phyloP scores from a whole-genome alignment of 1,284 basidiomycete genomes.

The Sanghuangporus sanghuang region DNA sequence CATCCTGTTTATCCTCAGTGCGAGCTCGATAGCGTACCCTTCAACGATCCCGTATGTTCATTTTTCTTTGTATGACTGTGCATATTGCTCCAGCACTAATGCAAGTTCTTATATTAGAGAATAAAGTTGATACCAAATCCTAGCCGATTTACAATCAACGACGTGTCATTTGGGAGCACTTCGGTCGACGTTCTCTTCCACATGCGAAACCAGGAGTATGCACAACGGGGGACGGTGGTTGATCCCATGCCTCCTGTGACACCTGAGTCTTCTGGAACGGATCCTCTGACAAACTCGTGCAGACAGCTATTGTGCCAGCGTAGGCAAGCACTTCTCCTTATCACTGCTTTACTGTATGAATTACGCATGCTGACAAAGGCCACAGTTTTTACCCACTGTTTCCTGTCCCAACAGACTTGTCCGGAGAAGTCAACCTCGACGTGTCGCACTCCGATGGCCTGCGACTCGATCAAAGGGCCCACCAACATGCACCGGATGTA shows the following conservation, averaged over 20 bases:
- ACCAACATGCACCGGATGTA: slow-evolving; percentile 66
- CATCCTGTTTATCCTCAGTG: slow-evolving; percentile 89
- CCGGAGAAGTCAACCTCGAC: slow-evolving; percentile 82
- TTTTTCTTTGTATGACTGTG: background rate
- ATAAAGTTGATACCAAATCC: slow-evolving; percentile 87
- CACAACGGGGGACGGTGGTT: slow-evolving; percentile 65
- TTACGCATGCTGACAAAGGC: background rate
- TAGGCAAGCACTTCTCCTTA: slow-evolving; percentile 44
- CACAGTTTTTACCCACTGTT: slow-evolving; percentile 92
- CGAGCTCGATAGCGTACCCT: slow-evolving; percentile 48
- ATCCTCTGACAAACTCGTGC: slow-evolving; percentile 75
- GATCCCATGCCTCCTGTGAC: slow-evolving; percentile 40
- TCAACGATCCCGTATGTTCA: slow-evolving; percentile 43
- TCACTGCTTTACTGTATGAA: background rate
- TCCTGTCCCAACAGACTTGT: slow-evolving; percentile 72
- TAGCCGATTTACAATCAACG: slow-evolving; percentile 79
- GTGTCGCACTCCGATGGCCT: slow-evolving; percentile 66
- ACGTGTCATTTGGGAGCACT: slow-evolving; percentile 70
- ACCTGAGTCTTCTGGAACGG: slow-evolving; percentile 31
- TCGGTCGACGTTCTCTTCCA: slow-evolving; percentile 90
- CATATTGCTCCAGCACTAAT: background rate
- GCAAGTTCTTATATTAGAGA: slow-evolving; percentile 39
- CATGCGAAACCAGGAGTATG: slow-evolving; percentile 79
- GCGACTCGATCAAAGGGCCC: slow-evolving; percentile 37
- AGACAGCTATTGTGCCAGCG: slow-evolving; percentile 84